Evolutionary conservation across 352 stramenopile species (phyloP).

Genomic region (Pythium biforme): DNA sequence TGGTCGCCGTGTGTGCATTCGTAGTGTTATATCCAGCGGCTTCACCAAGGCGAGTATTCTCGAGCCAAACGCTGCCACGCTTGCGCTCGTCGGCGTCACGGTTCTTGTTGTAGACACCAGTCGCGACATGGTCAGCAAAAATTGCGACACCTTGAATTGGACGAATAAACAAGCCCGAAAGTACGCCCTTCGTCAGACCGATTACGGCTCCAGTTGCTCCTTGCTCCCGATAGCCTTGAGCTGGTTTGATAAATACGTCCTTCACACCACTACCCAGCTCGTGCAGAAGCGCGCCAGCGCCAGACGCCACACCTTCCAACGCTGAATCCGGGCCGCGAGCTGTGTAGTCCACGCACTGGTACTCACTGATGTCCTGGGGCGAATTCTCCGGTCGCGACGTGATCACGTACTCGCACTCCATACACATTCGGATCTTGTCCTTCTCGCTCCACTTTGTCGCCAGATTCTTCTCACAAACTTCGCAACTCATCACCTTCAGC

Average conservation of each 20-base stretch:
- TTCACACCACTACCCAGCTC: conserved; percentile 63
- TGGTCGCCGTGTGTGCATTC: conserved; percentile 46
- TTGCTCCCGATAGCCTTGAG: conserved; percentile 56
- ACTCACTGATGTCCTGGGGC: conserved; percentile 48
- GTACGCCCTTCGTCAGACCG: conserved; percentile 54
- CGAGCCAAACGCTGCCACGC: conserved; percentile 43
- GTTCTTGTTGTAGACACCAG: conserved; percentile 58
- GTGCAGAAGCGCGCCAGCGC: conserved; percentile 57
- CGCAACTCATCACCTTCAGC: conserved; percentile 86
- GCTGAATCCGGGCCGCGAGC: conserved; percentile 53
- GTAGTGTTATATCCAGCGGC: conserved; percentile 37
- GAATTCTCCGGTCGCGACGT: conserved; percentile 46
- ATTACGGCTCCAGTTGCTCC: conserved; percentile 60
- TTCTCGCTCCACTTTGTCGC: conserved; percentile 61
- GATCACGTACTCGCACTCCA: conserved; percentile 55
- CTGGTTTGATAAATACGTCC: conserved; percentile 59
- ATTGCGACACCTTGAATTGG: conserved; percentile 55
- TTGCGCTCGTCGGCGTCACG: conserved; percentile 43
- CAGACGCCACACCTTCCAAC: conserved; percentile 48
- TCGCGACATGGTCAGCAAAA: conserved; percentile 66
- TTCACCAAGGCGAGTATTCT: conserved; percentile 40
- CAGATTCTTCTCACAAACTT: conserved; percentile 40
- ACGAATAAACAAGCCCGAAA: conserved; percentile 43
- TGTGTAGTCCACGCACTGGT: conserved; percentile 61
- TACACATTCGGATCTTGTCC: conserved; percentile 52